These are phyloP conservation scores for Leucocoprinus leucothites DNA, from an alignment of 768 basidiomycete genomes.

Conservation along the genomic window DNA sequence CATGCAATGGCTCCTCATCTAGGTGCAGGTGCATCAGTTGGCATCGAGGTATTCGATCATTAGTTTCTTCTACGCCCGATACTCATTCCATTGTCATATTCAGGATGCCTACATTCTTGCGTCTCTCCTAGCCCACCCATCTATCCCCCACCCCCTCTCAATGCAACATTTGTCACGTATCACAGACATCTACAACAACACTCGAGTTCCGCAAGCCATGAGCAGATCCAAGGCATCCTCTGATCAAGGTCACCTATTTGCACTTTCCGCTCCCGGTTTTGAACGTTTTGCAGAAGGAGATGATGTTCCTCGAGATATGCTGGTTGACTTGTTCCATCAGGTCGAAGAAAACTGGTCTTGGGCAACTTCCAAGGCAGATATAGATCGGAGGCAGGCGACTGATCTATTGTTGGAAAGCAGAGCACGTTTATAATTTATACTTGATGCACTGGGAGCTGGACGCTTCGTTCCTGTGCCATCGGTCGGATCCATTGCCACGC, in stretches of 20 bases:
- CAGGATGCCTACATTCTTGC: constrained; percentile 45
- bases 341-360: constrained; percentile 23
- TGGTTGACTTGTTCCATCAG: constrained; percentile 17
- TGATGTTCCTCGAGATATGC: constrained; percentile 18
- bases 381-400: constrained; percentile 21
- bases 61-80: constrained; percentile 19
- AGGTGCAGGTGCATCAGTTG: constrained; percentile 47
- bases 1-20: constrained; percentile 48
- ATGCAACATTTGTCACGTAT: constrained; percentile 12
- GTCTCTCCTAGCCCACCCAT: constrained; percentile 34
- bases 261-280: constrained; percentile 21
- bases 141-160: constrained; percentile 19
- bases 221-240: constrained; percentile 14
- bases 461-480: too few species aligned
- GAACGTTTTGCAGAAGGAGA: constrained; percentile 25
- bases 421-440: neutral
- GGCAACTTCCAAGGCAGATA: constrained; percentile 23
- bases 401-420: neutral
- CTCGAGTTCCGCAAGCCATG: constrained; percentile 25
- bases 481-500: too few species aligned
- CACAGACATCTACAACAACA: constrained; percentile 23
- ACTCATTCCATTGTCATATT: constrained; percentile 14
- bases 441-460: too few species aligned
- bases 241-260: constrained; percentile 13
- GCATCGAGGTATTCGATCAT: constrained; percentile 34